Base-by-base conservation (phyloP, 306 rosid species). In the Lupinus albus region DNA sequence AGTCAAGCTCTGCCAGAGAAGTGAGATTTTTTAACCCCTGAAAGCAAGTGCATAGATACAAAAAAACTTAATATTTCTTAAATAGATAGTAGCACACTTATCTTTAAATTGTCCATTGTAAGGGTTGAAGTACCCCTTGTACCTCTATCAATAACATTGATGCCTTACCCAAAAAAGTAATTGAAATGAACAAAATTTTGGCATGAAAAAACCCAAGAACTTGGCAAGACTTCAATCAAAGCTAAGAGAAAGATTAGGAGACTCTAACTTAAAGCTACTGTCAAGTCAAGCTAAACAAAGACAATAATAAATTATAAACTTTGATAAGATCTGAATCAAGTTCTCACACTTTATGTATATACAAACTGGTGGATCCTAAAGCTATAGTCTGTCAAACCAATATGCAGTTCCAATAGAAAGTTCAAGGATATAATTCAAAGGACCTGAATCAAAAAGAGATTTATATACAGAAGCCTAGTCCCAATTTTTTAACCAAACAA, bases 1-100 rank as follows among this genome's bases (percentile, higher is more conserved):
- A 80, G 75, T 79, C 93, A 59, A 89, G 87, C 84, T 93, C 95
- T 51, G 57, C 38, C 61, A 93, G 98, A 73, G 91, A 81, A 67
- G 84, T 67, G 44, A 80, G 83, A 82, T 77, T 49, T 76, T 83
- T 84, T 66, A 93, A 64, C 44, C 73, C 96, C 98, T 93, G 91
- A 80, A 73, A 72, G 59, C 54, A 72, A 76, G 63, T 36, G 47
- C 33, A 60, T 32, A 47, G 53, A 71, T 60, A 59, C n/a, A n/a
- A n/a, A n/a, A n/a, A n/a, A 36, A 14, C 48, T 56, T 25, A 47
- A n/a, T 35, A 50, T 21, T 54, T 66, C 14, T 32, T 16, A 66
- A 42, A 33, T 68, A 38, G 60, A 60, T 25, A 2, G 30, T 25
- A 4, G 30, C 30, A 2, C 30, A 25, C 30, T 1, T 20, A 20